Evolutionary conservation across 2,329 filamentous ascomycete genomes (phyloP).

Genomic region (Lachnellula cervina): DNA sequence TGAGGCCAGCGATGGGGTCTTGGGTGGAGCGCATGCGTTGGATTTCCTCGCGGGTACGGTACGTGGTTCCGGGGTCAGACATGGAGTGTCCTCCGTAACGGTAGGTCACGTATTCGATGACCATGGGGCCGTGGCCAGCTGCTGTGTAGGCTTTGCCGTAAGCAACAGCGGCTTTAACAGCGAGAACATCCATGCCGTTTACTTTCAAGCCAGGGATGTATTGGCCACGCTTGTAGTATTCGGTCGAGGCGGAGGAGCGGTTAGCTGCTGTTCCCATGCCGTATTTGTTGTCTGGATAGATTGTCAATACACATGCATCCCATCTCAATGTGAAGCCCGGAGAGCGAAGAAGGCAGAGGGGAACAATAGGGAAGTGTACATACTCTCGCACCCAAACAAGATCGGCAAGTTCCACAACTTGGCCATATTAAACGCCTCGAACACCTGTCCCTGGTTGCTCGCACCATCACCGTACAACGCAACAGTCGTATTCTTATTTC

Average conservation of each 20-base stretch:
- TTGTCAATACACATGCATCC: not conserved
- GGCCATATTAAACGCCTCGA: slow-evolving; percentile 99
- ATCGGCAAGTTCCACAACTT: slow-evolving; percentile 97
- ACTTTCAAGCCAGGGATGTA: slow-evolving; percentile 99
- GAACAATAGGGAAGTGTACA: slow-evolving; percentile 36
- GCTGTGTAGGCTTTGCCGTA: slow-evolving; percentile 87
- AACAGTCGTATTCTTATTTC: slow-evolving; percentile 78
- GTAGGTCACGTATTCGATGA: slow-evolving; percentile 99
- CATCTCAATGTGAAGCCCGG: not conserved
- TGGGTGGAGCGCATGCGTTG: slow-evolving; percentile 99
- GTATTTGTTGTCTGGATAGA: slow-evolving; percentile 89
- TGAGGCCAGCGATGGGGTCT: slow-evolving; percentile 95
- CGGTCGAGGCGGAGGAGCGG: slow-evolving; percentile 90
- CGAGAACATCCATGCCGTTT: slow-evolving; percentile 98
- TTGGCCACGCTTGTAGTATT: slow-evolving; percentile 99
- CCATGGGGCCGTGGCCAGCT: slow-evolving; percentile 83
- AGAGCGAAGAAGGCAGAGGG: not conserved
- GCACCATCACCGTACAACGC: slow-evolving; percentile 97
- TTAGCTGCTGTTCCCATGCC: slow-evolving; percentile 97
- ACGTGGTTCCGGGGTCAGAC: slow-evolving; percentile 98
- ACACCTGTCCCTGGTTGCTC: slow-evolving; percentile 98
- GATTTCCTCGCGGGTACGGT: slow-evolving; percentile 98
- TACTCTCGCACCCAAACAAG: slow-evolving; percentile 97
- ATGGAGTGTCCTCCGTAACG: slow-evolving; percentile 99
- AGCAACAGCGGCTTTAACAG: slow-evolving; percentile 92